These are phyloP conservation scores for Setaria viridis DNA, from an alignment of 202 grass and related monocot genomes.

Conservation along the genomic window DNA sequence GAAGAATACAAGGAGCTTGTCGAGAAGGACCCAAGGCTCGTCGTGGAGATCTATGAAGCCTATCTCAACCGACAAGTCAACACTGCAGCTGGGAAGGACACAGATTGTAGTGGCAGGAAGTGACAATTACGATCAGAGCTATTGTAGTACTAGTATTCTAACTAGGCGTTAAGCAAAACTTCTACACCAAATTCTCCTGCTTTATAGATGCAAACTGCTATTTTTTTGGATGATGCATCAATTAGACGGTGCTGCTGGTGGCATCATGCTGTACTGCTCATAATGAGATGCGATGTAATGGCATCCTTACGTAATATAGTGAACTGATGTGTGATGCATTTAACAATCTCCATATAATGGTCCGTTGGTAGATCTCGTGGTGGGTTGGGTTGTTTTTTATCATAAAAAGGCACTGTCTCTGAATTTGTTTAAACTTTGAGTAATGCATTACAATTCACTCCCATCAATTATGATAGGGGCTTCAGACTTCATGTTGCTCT, in stretches of 20 bases:
- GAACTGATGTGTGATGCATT: not conserved
- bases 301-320: not conserved
- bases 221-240: not conserved
- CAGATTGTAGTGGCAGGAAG: slow-evolving; percentile 47
- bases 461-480: not conserved
- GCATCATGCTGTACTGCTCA: not conserved
- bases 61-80: slow-evolving; percentile 88
- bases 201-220: not conserved
- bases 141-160: not conserved
- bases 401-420: not conserved
- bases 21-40: slow-evolving; percentile 83
- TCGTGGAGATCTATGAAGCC: slow-evolving; percentile 93
- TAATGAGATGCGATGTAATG: not conserved
- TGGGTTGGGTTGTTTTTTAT: not conserved
- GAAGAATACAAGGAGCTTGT: slow-evolving; percentile 95
- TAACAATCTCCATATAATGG: not conserved
- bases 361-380: not conserved
- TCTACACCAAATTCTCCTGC: not conserved
- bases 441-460: not conserved
- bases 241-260: not conserved
- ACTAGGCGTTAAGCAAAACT: slow-evolving; percentile 6
- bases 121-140: slow-evolving; percentile 11
- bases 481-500: not conserved
- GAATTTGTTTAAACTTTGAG: not conserved
- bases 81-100: slow-evolving; percentile 62